A percentile compares a stretch with the other conserved stretches of the same genome.
Evolutionary conservation across 176 grass and related monocot species (phyloP).

Genomic region (Calamus simplicifolius): DNA sequence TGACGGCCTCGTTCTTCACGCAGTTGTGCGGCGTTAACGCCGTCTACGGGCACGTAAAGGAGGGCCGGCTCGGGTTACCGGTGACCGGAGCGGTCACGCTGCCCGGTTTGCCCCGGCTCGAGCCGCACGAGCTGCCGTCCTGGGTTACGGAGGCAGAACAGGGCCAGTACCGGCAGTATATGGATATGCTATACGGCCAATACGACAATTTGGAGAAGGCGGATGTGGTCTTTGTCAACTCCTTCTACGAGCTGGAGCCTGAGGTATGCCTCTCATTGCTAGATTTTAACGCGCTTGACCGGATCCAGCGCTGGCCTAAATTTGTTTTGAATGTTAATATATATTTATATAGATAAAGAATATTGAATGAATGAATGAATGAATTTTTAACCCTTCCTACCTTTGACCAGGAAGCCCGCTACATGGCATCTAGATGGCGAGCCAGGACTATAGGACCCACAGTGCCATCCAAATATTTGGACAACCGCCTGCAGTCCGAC

Average conservation of each 20-base stretch:
- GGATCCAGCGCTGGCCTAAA: too few species aligned
- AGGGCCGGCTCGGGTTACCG: slow-evolving; percentile 25
- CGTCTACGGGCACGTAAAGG: slow-evolving; percentile 33
- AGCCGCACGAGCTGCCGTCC: slow-evolving; percentile 31
- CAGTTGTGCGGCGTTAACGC: slow-evolving; percentile 53
- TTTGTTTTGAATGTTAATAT: too few species aligned
- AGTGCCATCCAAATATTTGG: too few species aligned
- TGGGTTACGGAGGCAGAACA: slow-evolving; percentile 17
- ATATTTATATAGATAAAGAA: too few species aligned
- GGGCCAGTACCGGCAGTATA: slow-evolving; percentile 24
- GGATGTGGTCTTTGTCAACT: slow-evolving; percentile 69
- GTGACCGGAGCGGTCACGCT: slow-evolving; percentile 8
- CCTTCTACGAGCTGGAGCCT: slow-evolving; percentile 61
- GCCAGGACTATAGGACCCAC: too few species aligned
- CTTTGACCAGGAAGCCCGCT: too few species aligned
- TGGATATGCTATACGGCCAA: slow-evolving; percentile 39
- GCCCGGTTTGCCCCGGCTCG: slow-evolving; percentile 32
- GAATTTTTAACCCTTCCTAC: too few species aligned
- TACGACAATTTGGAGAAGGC: slow-evolving; percentile 37
- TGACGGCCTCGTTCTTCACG: slow-evolving; percentile 46
- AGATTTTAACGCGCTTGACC: too few species aligned
- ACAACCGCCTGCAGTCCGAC: not conserved
- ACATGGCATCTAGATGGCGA: too few species aligned
- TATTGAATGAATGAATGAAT: too few species aligned
- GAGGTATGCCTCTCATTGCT: slow-evolving; percentile 14